Conservation (phyloP, 192 early-diverging fungal genomes). For the Paraglomus occultum region DNA sequence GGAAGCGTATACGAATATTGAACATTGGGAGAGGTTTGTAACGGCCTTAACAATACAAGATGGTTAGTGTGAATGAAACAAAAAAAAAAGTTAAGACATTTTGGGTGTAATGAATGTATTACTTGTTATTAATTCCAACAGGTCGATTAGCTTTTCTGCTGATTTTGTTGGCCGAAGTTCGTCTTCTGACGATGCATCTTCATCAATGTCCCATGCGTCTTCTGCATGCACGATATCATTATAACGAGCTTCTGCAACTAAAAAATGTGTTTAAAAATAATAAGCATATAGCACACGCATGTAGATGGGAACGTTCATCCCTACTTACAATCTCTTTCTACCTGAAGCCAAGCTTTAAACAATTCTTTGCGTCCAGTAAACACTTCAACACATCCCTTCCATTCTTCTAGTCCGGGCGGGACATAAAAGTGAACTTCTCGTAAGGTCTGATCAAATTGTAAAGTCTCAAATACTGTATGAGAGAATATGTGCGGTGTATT, state of each 20-base stretch:
- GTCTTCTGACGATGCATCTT: constrained; percentile 49
- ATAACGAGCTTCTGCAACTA: constrained; percentile 59
- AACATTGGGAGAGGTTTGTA: constrained; percentile 58
- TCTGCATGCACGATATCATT: constrained; percentile 59
- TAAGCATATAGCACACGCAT: too few species aligned
- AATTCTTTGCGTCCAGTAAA: constrained; percentile 55
- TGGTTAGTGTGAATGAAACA: neutral
- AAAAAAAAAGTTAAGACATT: neutral
- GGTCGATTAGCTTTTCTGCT: constrained; percentile 54
- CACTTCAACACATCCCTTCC: constrained; percentile 44
- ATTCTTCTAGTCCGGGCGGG: constrained; percentile 41
- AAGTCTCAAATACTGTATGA: constrained; percentile 63
- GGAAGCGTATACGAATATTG: constrained; percentile 53
- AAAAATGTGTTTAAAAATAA: neutral
- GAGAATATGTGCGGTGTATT: constrained; percentile 57
- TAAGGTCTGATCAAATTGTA: constrained; percentile 67
- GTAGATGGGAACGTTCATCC: neutral
- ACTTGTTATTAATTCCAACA: constrained; percentile 62
- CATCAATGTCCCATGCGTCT: constrained; percentile 61
- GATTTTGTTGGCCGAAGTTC: constrained; percentile 60
- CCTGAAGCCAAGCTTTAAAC: constrained; percentile 68
- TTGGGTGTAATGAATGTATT: constrained; percentile 31
- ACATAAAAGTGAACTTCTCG: constrained; percentile 59
- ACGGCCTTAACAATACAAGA: constrained; percentile 41
- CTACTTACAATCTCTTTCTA: constrained; percentile 60